Base-by-base conservation (phyloP, 306 rosid species). In the Begonia masoniana region DNA sequence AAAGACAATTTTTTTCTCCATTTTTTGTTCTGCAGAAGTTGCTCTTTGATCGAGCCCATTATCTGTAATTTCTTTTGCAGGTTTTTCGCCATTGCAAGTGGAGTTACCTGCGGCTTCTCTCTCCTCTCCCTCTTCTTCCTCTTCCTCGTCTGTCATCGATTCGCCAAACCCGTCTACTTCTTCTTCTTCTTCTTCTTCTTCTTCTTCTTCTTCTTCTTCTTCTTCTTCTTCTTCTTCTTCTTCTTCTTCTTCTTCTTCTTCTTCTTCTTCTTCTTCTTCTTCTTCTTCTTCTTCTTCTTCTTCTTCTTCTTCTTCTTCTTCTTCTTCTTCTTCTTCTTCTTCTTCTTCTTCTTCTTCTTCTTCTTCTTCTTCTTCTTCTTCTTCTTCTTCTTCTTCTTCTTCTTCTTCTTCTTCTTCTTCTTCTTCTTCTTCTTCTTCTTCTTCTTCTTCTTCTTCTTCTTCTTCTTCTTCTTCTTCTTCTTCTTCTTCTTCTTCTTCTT, bases 1-100 rank as follows among this genome's bases (percentile, higher is more conserved):
- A 31, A 31, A 31, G 7, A 31, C 2, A 0, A 2, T 31, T 31
- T 31, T 31, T 31, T 31, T 31, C 19, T 17, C 19, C 7, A 5
- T 1, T 26, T 26, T 26, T 26, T 4, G 3, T 6, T 0, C 26
- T 4, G 9, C 16, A 10, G n/a, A 6, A 24, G 4, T 56, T 10
- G 11, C 15, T 42, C 13, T 36, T 0, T 35, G 35, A 11, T 13
- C 15, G 36, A 13, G 13, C 36, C 10, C 41, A 41, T 10, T 19
- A 26, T 10, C 7, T 47, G 10, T 36, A 26, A 11, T 50, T 46
- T 50, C 19, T 11, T 54, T 16, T 54, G 55, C 72, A 80, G 87
- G 80, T 81, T 66, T 50, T 71, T 74, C 23, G 81, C 71, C 47
- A 35, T 53, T 36, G 75, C 79, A 46, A 72, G 77, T 50, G 88